A percentile compares a stretch with the other conserved stretches of the same genome.
These are phyloP conservation scores for Podochytrium sp. DNA, from an alignment of 192 early-diverging fungal genomes.

Conservation along the genomic window DNA sequence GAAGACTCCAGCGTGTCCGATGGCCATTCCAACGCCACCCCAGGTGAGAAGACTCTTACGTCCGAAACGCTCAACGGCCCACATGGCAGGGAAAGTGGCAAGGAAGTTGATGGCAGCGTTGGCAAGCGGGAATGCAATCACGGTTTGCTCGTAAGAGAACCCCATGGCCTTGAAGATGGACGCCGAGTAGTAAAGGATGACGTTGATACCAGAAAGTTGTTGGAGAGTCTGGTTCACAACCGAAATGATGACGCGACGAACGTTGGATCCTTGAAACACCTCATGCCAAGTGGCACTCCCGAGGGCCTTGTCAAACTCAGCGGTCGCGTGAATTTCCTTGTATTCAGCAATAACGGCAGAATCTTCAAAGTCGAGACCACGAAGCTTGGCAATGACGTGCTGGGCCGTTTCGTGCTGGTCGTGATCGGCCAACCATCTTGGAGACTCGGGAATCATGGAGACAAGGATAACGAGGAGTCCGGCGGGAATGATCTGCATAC, in stretches of 20 bases:
- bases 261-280: constrained; percentile 56
- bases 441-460: constrained; percentile 73
- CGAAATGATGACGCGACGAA: constrained; percentile 63
- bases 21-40: constrained; percentile 71
- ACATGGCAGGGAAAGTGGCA: constrained; percentile 86
- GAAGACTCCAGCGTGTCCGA: constrained; percentile 66
- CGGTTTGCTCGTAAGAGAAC: constrained; percentile 37
- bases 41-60: constrained; percentile 78
- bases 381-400: constrained; percentile 50
- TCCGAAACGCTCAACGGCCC: constrained; percentile 83
- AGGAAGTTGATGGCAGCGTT: constrained; percentile 82
- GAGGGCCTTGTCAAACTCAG: constrained; percentile 53
- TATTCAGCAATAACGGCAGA: constrained; percentile 48
- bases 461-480: constrained; percentile 70
- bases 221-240: constrained; percentile 64
- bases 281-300: constrained; percentile 63
- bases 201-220: constrained; percentile 78
- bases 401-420: constrained; percentile 50
- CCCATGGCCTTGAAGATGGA: constrained; percentile 38
- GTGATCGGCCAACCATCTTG: constrained; percentile 59
- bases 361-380: constrained; percentile 38
- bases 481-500: constrained; percentile 81
- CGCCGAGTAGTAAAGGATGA: constrained; percentile 75
- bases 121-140: constrained; percentile 62
- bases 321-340: constrained; percentile 54